phyloP scores from a whole-genome alignment of 768 basidiomycete genomes.

The Phaffia australis region DNA sequence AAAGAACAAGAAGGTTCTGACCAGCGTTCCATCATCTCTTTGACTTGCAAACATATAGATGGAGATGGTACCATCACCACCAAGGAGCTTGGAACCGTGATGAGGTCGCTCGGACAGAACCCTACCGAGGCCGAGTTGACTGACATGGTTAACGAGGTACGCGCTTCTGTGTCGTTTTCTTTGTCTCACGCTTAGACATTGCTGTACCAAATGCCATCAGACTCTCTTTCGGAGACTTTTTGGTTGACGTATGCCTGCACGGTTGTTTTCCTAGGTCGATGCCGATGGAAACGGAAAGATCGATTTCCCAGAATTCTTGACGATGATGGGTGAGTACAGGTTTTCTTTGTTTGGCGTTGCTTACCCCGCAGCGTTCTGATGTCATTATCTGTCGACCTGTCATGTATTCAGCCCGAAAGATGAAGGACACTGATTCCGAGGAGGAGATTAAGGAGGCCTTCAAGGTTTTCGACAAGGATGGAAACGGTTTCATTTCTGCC shows the following conservation, averaged over 20 bases:
- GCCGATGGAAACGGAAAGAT: constrained; percentile 79
- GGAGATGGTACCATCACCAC: constrained; percentile 90
- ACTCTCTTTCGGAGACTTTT: background rate
- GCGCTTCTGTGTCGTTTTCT: constrained; percentile 16
- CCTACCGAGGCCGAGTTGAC: constrained; percentile 82
- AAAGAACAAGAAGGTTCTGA: too few species aligned
- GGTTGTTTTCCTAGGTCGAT: constrained; percentile 46
- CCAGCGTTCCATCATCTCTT: background rate
- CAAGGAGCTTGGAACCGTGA: constrained; percentile 79
- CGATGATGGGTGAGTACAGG: constrained; percentile 53
- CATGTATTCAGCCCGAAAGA: constrained; percentile 48
- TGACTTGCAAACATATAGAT: constrained; percentile 45
- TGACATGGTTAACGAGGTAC: constrained; percentile 82
- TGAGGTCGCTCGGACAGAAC: constrained; percentile 87
- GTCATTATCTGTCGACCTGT: background rate
- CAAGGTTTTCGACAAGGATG: constrained; percentile 94
- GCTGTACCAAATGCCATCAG: background rate
- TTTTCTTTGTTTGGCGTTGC: background rate
- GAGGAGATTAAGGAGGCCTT: constrained; percentile 96
- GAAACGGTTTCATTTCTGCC: constrained; percentile 77
- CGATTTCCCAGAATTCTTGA: constrained; percentile 73
- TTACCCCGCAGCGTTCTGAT: background rate
- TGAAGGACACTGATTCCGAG: constrained; percentile 83
- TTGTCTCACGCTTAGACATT: background rate
- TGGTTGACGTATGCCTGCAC: background rate